phyloP scores from a whole-genome alignment of 2,329 filamentous ascomycete species.

The Dothidotthia symphoricarpi region DNA sequence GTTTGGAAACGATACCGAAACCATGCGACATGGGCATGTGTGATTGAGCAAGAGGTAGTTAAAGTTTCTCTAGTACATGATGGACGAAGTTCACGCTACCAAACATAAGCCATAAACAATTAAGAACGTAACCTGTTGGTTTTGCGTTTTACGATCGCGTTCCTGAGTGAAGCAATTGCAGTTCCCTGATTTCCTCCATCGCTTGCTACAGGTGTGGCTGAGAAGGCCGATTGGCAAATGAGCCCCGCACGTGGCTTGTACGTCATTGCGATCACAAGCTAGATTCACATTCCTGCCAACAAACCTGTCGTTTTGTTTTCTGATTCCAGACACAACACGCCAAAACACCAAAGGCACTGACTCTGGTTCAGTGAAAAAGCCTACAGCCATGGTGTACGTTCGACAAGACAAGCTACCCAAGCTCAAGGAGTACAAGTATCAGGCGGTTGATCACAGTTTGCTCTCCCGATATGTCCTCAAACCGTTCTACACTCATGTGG shows the following conservation, averaged over 20 bases:
- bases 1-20: background rate
- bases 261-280: slow-evolving; percentile 37
- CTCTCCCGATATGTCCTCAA: slow-evolving; percentile 92
- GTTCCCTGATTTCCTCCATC: too few relatives aligned
- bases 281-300: slow-evolving; percentile 13
- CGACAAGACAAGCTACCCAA: slow-evolving; percentile 85
- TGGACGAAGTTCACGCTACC: too few relatives aligned
- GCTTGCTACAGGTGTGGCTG: too few relatives aligned
- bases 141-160: too few relatives aligned
- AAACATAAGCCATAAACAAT: too few relatives aligned
- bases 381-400: slow-evolving; percentile 78
- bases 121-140: too few relatives aligned
- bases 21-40: background rate
- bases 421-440: slow-evolving; percentile 95
- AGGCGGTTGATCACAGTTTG: slow-evolving; percentile 83
- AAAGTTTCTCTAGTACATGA: too few relatives aligned
- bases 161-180: too few relatives aligned
- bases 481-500: slow-evolving; percentile 93
- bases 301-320: slow-evolving; percentile 9
- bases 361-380: background rate
- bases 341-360: background rate
- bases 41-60: background rate
- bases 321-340: slow-evolving; percentile 4
- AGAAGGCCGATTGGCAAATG: too few relatives aligned
- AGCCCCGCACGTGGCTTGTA: too few relatives aligned